phyloP scores from a whole-genome alignment of 2,329 filamentous ascomycete species.

The Kalmusia sp. region DNA sequence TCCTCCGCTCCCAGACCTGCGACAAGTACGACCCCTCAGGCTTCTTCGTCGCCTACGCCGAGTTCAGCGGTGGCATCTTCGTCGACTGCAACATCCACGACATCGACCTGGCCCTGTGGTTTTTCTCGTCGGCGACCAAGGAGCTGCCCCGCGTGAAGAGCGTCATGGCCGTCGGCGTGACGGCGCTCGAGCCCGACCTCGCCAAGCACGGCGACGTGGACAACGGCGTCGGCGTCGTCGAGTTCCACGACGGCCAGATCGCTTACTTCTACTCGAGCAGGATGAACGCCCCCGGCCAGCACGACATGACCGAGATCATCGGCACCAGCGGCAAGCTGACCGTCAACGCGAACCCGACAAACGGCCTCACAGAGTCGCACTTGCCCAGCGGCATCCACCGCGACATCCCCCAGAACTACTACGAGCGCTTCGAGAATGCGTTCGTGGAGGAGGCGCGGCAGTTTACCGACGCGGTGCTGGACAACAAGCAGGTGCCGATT shows the following conservation, averaged over 20 bases:
- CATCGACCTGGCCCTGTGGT: conserved; percentile 71
- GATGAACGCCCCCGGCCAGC: conserved; percentile 73
- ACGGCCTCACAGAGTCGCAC: conserved; percentile 63
- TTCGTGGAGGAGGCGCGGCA: conserved; percentile 71
- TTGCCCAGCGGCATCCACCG: conserved; percentile 61
- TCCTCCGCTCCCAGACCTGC: conserved; percentile 71
- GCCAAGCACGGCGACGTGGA: conserved; percentile 66
- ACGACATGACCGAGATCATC: conserved; percentile 72
- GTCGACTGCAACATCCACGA: conserved; percentile 76
- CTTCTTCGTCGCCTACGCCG: conserved; percentile 73
- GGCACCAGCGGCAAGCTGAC: conserved; percentile 70
- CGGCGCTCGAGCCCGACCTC: conserved; percentile 65
- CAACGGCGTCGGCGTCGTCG: conserved; percentile 69
- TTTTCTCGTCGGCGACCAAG: conserved; percentile 52
- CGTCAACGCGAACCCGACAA: conserved; percentile 65
- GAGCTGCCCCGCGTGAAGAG: conserved; percentile 58
- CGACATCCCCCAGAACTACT: conserved; percentile 69
- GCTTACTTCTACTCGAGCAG: conserved; percentile 69
- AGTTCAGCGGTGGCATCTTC: conserved; percentile 72
- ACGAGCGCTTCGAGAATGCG: conserved; percentile 67
- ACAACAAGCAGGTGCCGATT: conserved; percentile 63
- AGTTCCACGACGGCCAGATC: conserved; percentile 69
- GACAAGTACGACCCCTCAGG: conserved; percentile 70
- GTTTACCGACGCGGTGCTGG: conserved; percentile 66
- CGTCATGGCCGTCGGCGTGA: conserved; percentile 64